These are phyloP conservation scores for Nepenthes mirabilis DNA, from an alignment of 148 eudicot genomes.

Conservation along the genomic window DNA sequence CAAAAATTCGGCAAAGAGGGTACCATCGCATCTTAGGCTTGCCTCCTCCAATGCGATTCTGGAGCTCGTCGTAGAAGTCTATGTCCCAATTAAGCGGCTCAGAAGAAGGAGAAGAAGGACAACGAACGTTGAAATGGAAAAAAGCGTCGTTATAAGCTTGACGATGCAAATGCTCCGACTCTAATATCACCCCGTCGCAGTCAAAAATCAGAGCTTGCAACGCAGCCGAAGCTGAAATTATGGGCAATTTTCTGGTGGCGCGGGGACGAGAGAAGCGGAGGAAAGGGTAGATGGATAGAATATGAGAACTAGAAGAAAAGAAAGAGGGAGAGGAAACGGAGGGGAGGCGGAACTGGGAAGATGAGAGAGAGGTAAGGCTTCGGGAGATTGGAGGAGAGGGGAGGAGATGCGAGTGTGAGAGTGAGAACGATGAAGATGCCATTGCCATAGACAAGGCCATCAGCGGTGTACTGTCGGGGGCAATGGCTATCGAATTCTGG, in stretches of 20 bases:
- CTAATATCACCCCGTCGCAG: slow-evolving; percentile 90
- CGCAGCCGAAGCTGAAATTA: background rate
- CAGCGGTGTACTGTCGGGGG: too few relatives aligned
- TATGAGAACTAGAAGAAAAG: background rate
- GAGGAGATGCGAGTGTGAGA: too few relatives aligned
- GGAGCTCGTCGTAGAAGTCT: slow-evolving; percentile 76
- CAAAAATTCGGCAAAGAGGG: background rate
- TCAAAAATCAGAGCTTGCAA: slow-evolving; percentile 77
- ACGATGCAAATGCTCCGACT: slow-evolving; percentile 88
- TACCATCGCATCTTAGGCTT: slow-evolving; percentile 98
- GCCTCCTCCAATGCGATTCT: slow-evolving; percentile 90
- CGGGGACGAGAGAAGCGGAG: background rate
- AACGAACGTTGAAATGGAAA: slow-evolving; percentile 60
- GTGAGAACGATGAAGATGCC: too few relatives aligned
- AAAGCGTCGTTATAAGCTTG: slow-evolving; percentile 93
- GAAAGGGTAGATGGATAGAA: background rate
- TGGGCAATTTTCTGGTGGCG: background rate
- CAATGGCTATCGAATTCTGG: too few relatives aligned
- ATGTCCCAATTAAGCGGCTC: slow-evolving; percentile 53
- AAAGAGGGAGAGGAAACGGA: background rate
- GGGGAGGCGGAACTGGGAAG: background rate
- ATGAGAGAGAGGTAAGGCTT: background rate
- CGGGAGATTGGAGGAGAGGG: background rate
- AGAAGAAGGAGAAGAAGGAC: slow-evolving; percentile 30
- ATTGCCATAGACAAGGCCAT: too few relatives aligned